phyloP scores from a whole-genome alignment of 1,139 yeast genomes.

The Yamadazyma diddensiae region DNA sequence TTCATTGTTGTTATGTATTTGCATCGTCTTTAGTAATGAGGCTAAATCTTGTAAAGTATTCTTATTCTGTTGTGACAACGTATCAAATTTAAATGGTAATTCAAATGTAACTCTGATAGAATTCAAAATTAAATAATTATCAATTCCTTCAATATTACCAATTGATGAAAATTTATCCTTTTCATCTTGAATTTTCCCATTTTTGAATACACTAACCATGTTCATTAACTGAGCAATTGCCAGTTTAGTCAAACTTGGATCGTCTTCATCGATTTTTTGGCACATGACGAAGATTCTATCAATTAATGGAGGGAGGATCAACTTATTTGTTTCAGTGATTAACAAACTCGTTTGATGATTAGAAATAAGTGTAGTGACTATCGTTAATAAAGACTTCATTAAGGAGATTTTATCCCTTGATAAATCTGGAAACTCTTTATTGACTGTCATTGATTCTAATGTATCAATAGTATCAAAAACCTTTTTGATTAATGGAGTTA shows the following conservation, averaged over 20 bases:
- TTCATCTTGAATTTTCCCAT: constrained; percentile 51
- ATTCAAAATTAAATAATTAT: constrained; percentile 65
- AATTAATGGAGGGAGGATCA: constrained; percentile 60
- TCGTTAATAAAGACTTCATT: constrained; percentile 67
- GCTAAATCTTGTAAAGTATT: constrained; percentile 75
- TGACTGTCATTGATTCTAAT: constrained; percentile 6
- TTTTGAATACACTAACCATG: constrained; percentile 60
- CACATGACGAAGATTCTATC: constrained; percentile 66
- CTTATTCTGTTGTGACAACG: constrained; percentile 68
- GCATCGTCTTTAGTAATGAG: constrained; percentile 63
- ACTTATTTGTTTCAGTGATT: constrained; percentile 62
- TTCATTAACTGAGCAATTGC: constrained; percentile 70
- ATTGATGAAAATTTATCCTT: constrained; percentile 54
- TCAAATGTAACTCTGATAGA: constrained; percentile 72
- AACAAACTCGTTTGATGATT: constrained; percentile 81
- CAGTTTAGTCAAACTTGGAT: constrained; percentile 44
- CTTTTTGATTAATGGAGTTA: constrained; percentile 71
- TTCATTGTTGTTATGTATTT: constrained; percentile 32
- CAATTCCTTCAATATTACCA: constrained; percentile 58
- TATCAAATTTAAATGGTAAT: constrained; percentile 68
- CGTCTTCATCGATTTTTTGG: constrained; percentile 33
- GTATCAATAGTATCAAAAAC: constrained; percentile 52
- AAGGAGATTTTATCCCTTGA: constrained; percentile 59
- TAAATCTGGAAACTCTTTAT: constrained; percentile 38
- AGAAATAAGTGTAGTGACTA: constrained; percentile 65